Conservation (phyloP, 306 rosid genomes). For the barrel medic (Medicago truncatula) region DNA sequence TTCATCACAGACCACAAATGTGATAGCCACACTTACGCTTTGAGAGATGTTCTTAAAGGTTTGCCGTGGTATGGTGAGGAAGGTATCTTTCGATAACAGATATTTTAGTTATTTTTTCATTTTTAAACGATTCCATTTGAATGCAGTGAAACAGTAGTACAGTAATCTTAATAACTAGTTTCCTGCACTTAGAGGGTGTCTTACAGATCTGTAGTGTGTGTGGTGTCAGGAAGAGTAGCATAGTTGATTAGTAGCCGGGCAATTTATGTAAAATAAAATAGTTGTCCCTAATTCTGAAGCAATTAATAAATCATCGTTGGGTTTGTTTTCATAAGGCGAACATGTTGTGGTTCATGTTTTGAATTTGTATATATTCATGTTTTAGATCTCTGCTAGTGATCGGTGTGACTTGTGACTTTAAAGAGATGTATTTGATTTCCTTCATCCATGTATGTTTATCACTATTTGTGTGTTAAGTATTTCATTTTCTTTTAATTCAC, state of each 20-base stretch:
- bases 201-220: constrained; percentile 1
- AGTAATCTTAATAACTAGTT: constrained; percentile 26
- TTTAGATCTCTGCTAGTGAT: constrained; percentile 8
- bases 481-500: constrained; percentile 14
- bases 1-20: constrained; percentile 85
- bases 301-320: constrained; percentile 26
- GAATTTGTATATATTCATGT: background rate
- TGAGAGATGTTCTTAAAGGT: constrained; percentile 90
- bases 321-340: constrained; percentile 1
- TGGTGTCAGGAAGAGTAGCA: constrained; percentile 22
- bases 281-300: constrained; percentile 25
- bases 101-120: background rate
- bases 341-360: background rate
- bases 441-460: constrained; percentile 27
- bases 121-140: constrained; percentile 20
- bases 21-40: constrained; percentile 82
- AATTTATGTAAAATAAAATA: constrained; percentile 31
- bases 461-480: background rate
- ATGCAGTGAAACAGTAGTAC: constrained; percentile 22
- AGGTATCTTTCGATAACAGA: constrained; percentile 53
- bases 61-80: constrained; percentile 64
- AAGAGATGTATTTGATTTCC: constrained; percentile 31
- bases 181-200: constrained; percentile 33
- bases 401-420: constrained; percentile 2
- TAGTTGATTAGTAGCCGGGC: constrained; percentile 17